phyloP scores from a whole-genome alignment of 495 filamentous ascomycete species.

The Podospora anserina region DNA sequence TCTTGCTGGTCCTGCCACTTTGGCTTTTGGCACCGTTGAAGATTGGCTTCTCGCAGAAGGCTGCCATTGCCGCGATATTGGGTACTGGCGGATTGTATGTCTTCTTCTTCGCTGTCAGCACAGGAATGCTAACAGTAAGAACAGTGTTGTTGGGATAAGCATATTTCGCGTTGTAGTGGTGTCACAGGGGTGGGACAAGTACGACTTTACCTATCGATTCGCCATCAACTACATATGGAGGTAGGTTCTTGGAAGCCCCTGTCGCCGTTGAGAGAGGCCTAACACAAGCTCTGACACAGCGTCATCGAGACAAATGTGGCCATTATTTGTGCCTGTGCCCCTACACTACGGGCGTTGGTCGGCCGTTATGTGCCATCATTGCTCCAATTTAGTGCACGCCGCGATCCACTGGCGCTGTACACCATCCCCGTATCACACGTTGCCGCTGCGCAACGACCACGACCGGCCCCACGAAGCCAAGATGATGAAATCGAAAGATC shows the following conservation, averaged over 20 bases:
- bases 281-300: constrained; percentile 10
- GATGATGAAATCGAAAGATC: neutral
- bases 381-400: neutral
- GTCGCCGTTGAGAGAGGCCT: neutral
- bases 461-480: neutral
- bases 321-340: constrained; percentile 27
- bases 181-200: neutral
- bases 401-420: neutral
- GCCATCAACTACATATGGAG: constrained; percentile 25
- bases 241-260: constrained; percentile 6
- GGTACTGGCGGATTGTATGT: constrained; percentile 30
- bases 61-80: constrained; percentile 20
- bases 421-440: constrained; percentile 13
- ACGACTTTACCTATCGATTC: constrained; percentile 15
- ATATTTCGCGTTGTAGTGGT: constrained; percentile 18
- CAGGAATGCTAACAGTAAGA: neutral
- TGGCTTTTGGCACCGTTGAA: constrained; percentile 21
- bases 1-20: constrained; percentile 19
- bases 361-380: constrained; percentile 18
- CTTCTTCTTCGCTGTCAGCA: neutral
- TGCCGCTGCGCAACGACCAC: neutral
- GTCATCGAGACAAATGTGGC: constrained; percentile 25
- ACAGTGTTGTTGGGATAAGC: constrained; percentile 26
- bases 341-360: constrained; percentile 21
- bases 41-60: constrained; percentile 13